Evolutionary conservation across 1,139 yeast genomes (phyloP), one percentile per base, ranked within the genome.

Genomic region (Pichia sp.): DNA sequence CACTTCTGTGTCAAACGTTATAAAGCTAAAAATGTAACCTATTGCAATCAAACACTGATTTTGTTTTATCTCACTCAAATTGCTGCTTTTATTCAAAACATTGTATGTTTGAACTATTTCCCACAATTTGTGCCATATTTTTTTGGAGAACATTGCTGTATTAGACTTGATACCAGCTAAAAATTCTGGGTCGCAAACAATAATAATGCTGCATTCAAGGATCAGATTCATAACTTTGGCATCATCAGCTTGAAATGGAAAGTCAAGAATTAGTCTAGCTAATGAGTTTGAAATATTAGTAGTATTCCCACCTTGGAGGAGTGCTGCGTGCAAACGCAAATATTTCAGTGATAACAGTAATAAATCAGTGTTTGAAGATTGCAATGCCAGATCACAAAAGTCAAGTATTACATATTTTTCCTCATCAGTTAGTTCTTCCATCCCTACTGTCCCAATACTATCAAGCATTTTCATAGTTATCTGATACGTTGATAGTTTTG

Each of bases 21-120:
- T 30, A 26, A 47, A 46, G 13, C 45, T 51, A 11, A 55, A 51
- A 8, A 49, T 8, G 16, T 43, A 55, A 3, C 59, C 59, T 15
- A 57, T n/a, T 3, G 59, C 47, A 49, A 48, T 44, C 30, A 57
- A 45, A 45, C 48, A 26, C 11, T 32, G 45, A 45, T 38, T 45
- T 38, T 23, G 47, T 30, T 19, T 16, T 40, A 7, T 10, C 10
- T 15, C 32, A 45, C 32, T 10, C 4, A 45, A 19, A n/a, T 38
- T 5, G 11, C 11, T 15, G 8, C 31, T 31, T 31, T 29, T 16
- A 6, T 8, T 16, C 31, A 49, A 38, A 5, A 45, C 19, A 29
- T 52, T 43, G 30, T 26, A 19, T 4, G 8, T 16, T 5, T 44
- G 19, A 8, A 51, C 44, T 4, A 45, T 26, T 1, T 41, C 26